Conservation (phyloP, 2,329 filamentous ascomycete species). For the Seiridium cupressi region DNA sequence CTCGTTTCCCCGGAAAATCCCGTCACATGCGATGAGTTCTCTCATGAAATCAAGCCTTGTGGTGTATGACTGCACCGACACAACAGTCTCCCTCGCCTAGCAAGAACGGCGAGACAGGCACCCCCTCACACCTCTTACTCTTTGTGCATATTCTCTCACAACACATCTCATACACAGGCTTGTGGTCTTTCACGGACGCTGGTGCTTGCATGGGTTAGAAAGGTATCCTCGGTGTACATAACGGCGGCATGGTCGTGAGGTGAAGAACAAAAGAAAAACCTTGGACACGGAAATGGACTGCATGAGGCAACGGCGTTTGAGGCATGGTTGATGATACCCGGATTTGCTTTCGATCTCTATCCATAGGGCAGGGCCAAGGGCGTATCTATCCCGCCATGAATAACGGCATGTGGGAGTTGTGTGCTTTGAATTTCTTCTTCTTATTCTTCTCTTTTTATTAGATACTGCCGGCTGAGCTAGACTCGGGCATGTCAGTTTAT, state of each 20-base stretch:
- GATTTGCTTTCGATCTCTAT: not conserved
- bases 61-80: no score
- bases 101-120: not conserved
- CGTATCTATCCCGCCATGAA: not conserved
- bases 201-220: not conserved
- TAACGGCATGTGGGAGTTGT: not conserved
- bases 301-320: not conserved
- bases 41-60: not conserved
- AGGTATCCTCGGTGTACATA: not conserved
- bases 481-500: conserved; percentile 4
- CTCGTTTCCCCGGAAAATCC: conserved; percentile 21
- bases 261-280: not conserved
- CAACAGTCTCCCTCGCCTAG: not conserved
- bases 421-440: not conserved
- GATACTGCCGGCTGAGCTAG: conserved; percentile 8
- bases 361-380: no score
- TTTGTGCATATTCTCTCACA: not conserved
- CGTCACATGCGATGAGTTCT: conserved; percentile 12
- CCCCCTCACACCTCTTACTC: not conserved
- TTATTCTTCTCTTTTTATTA: not conserved
- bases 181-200: not conserved
- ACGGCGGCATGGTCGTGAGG: not conserved
- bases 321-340: conserved; percentile 1
- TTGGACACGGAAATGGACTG: not conserved
- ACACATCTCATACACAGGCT: not conserved